phyloP scores from a whole-genome alignment of 2,329 filamentous ascomycete genomes.

The Ophiognomonia clavigignenti-juglandacearum region DNA sequence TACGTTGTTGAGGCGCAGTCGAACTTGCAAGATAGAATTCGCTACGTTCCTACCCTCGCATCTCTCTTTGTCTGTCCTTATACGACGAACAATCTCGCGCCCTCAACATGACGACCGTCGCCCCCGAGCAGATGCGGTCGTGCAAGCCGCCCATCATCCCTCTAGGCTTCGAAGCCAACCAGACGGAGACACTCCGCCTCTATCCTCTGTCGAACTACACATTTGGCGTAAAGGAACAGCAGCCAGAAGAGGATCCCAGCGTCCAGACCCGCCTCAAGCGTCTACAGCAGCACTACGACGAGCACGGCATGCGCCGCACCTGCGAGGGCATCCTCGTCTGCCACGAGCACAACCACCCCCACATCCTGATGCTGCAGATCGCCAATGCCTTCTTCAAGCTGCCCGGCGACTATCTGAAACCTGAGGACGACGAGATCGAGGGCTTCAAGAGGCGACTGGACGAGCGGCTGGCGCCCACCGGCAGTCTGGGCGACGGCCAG shows the following conservation, averaged over 20 bases:
- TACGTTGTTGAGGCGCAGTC: too few relatives aligned
- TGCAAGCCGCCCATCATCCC: constrained; percentile 74
- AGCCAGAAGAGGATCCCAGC: constrained; percentile 95
- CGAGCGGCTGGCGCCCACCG: constrained; percentile 89
- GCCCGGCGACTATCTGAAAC: constrained; percentile 88
- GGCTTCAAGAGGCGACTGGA: constrained; percentile 95
- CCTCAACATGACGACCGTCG: constrained; percentile 74
- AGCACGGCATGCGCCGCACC: constrained; percentile 93
- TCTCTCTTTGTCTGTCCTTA: too few relatives aligned
- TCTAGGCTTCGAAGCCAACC: constrained; percentile 80
- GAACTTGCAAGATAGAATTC: too few relatives aligned
- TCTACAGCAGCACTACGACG: constrained; percentile 89
- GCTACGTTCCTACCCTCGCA: too few relatives aligned
- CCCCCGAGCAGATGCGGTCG: constrained; percentile 70
- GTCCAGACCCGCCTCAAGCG: constrained; percentile 89
- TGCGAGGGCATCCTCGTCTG: constrained; percentile 97
- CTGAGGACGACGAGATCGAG: constrained; percentile 83
- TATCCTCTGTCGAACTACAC: constrained; percentile 98
- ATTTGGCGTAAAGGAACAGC: constrained; percentile 96
- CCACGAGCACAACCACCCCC: constrained; percentile 98
- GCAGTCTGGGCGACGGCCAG: constrained; percentile 77
- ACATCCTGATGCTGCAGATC: constrained; percentile 98
- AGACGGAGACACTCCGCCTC: constrained; percentile 83
- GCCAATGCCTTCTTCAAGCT: constrained; percentile 99
- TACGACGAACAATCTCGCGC: background rate